Evolutionary conservation across 225 moss, liverwort and hornwort species (phyloP).

Genomic region (Polytrichum commune): DNA sequence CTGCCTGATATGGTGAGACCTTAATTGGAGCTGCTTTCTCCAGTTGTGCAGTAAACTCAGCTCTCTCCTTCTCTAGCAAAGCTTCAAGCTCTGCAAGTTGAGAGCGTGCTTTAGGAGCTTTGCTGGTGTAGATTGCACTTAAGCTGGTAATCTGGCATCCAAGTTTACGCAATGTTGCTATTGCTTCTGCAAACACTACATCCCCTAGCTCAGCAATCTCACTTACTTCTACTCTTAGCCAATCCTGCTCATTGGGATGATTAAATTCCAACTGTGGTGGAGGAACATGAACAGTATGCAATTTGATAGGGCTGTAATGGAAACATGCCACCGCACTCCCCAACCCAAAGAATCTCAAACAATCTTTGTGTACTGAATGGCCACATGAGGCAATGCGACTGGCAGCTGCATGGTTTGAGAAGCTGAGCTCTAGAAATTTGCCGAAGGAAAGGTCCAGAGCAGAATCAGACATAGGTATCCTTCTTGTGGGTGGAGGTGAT

Average conservation of each 20-base stretch:
- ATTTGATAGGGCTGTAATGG: constrained; percentile 72
- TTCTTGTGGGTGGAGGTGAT: constrained; percentile 63
- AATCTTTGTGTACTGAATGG: constrained; percentile 74
- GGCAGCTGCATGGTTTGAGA: constrained; percentile 68
- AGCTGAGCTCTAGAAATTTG: constrained; percentile 88
- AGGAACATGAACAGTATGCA: constrained; percentile 73
- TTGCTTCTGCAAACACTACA: constrained; percentile 47
- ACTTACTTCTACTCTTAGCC: constrained; percentile 62
- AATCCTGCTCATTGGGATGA: constrained; percentile 51
- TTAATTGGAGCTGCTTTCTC: constrained; percentile 43
- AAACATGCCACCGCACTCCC: constrained; percentile 81
- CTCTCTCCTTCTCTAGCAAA: constrained; percentile 52
- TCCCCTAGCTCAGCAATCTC: constrained; percentile 54
- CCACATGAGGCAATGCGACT: constrained; percentile 76
- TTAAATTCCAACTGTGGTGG: constrained; percentile 81
- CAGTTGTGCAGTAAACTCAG: constrained; percentile 59
- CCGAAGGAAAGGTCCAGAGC: constrained; percentile 93
- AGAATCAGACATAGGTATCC: constrained; percentile 73
- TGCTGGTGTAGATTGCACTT: constrained; percentile 33
- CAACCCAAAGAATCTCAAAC: constrained; percentile 90
- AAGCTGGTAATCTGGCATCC: constrained; percentile 39
- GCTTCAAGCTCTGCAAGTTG: constrained; percentile 49
- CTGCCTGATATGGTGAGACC: constrained; percentile 30
- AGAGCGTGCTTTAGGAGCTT: constrained; percentile 46
- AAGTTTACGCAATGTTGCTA: constrained; percentile 48